phyloP scores from a whole-genome alignment of 2,329 filamentous ascomycete genomes.

The Emmonsia crescens region DNA sequence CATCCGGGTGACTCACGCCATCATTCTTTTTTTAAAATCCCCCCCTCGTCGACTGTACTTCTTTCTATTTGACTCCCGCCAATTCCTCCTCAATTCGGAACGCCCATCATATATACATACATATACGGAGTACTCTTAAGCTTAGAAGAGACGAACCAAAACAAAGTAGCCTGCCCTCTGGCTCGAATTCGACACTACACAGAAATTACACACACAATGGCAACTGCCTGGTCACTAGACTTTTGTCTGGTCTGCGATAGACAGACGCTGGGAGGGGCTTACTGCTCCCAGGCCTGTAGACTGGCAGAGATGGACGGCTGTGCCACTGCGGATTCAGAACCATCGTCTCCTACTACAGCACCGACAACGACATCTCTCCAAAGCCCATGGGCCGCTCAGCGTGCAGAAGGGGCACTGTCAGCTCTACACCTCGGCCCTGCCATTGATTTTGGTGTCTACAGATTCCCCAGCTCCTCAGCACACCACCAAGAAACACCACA shows the following conservation, averaged over 20 bases:
- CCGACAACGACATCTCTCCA: constrained; percentile 11
- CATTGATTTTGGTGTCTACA: constrained; percentile 60
- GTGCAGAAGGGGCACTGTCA: constrained; percentile 20
- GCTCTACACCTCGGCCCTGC: constrained; percentile 61
- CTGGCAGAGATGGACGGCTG: constrained; percentile 76
- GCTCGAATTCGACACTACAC: background rate
- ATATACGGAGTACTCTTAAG: background rate
- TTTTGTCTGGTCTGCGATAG: constrained; percentile 92
- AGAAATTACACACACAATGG: constrained; percentile 18
- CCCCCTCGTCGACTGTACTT: background rate
- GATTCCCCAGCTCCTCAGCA: constrained; percentile 30
- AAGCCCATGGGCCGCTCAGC: constrained; percentile 13
- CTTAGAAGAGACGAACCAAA: background rate
- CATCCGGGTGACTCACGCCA: background rate
- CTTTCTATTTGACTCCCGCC: background rate
- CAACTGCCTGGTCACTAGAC: constrained; percentile 63
- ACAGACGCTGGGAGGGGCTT: constrained; percentile 69
- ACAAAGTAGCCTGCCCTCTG: background rate
- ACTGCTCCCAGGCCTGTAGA: constrained; percentile 87
- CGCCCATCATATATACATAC: background rate
- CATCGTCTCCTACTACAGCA: constrained; percentile 14
- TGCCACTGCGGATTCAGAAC: constrained; percentile 35
- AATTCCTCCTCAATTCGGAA: background rate
- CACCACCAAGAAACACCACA: constrained; percentile 13
- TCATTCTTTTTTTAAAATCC: background rate